Conservation (phyloP, 2,329 filamentous ascomycete genomes). For the Aspergillus fructus region DNA sequence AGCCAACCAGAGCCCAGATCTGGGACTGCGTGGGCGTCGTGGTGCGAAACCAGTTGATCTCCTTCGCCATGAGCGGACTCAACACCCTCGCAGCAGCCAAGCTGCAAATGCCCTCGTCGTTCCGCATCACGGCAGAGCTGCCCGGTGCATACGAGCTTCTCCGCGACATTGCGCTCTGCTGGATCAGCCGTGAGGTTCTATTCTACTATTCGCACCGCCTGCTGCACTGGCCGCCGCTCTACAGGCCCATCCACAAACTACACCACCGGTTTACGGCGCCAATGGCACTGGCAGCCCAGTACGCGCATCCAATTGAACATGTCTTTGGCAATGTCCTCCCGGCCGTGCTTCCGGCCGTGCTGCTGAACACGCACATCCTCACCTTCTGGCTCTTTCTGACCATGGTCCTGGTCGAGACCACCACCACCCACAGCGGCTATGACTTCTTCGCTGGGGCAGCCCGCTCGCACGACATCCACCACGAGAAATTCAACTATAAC, state of each 20-base stretch:
- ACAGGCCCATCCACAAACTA: constrained; percentile 54
- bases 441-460: constrained; percentile 51
- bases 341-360: constrained; percentile 50
- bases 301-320: constrained; percentile 58
- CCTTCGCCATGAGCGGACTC: constrained; percentile 35
- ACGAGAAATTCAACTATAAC: constrained; percentile 58
- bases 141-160: constrained; percentile 22
- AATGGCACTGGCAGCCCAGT: constrained; percentile 56
- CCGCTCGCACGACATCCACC: constrained; percentile 54
- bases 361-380: constrained; percentile 51
- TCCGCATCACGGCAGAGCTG: background rate
- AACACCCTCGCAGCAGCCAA: too few species aligned
- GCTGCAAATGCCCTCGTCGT: constrained; percentile 12
- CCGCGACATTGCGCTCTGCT: constrained; percentile 44
- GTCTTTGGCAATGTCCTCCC: constrained; percentile 55
- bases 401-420: constrained; percentile 52
- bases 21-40: constrained; percentile 46
- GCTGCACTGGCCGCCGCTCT: constrained; percentile 51
- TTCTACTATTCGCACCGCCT: constrained; percentile 60
- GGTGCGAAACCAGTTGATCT: constrained; percentile 49
- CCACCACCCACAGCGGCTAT: constrained; percentile 58
- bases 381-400: constrained; percentile 54
- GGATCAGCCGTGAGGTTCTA: constrained; percentile 50
- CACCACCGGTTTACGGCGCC: constrained; percentile 60
- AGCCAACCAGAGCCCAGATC: constrained; percentile 48